Base-by-base conservation (phyloP, 169 alveolate genomes). In the Plasmodium gonderi region DNA sequence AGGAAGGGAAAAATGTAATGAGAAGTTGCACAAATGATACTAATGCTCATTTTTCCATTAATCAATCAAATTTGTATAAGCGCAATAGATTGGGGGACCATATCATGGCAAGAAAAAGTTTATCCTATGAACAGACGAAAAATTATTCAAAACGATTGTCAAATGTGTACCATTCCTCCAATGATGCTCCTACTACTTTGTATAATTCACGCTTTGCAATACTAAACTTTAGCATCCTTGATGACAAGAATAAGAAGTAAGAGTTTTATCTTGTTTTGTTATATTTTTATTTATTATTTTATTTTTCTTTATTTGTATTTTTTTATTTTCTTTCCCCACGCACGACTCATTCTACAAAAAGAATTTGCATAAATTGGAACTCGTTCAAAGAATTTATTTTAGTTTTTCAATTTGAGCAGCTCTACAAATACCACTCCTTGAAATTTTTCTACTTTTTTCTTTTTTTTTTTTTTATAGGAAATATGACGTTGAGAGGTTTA, bases 401-500 rank as follows among this genome's bases (percentile, higher is more conserved):
- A 60, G 72, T 5, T 60, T 29, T 36, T 60, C 36, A 4, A 29
- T 60, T 60, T 60, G 31, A 36, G 40, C 26, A 20, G 44, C 40
- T 14, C 69, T 67, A 1, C 69, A 5, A 17, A 31, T 51, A 1
- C 47, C 36, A 42, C 54, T 64, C 3, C 36, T 40, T 11, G 3
- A 40, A 51, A 36, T 72, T 72, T 42, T 76, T 76, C n/a, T 65
- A 36, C 23, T 12, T 40, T 64, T 36, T n/a, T 69, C 79, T 42
- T 47, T 87, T 87, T 31, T 20, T 72, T 49, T 74, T 40, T 75
- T 42, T 60, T 85, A 3, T 60, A 87, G 93, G 67, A 90, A 90
- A 65, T 90, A 78, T 90, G 94, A 90, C 64, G 76, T 90, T 17
- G 94, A 90, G 75, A 90, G 51, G 17, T 90, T 90, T 90, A 36